phyloP scores from a whole-genome alignment of 306 rosid species.

The Coriaria nepalensis region DNA sequence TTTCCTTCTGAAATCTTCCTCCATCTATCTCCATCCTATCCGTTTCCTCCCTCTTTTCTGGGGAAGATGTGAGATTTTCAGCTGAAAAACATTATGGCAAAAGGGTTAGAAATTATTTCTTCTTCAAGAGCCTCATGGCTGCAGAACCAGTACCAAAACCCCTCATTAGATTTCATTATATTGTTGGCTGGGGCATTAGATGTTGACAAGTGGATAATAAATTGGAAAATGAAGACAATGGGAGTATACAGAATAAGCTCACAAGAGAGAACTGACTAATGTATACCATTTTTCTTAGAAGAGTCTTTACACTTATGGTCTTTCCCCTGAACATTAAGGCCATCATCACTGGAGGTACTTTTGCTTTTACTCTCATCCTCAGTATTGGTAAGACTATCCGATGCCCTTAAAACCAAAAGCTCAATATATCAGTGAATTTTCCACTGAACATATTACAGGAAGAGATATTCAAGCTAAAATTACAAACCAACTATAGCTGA shows the following conservation, averaged over 20 bases:
- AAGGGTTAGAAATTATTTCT: not conserved
- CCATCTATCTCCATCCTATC: constrained; percentile 24
- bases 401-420: constrained; percentile 33
- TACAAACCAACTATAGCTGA: not conserved
- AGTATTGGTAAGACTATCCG: constrained; percentile 38
- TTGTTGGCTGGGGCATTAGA: too few relatives aligned
- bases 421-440: constrained; percentile 8
- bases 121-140: too few relatives aligned
- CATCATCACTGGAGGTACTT: constrained; percentile 32
- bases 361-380: constrained; percentile 42
- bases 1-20: constrained; percentile 40
- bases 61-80: constrained; percentile 18
- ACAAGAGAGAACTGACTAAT: not conserved
- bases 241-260: not conserved
- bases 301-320: constrained; percentile 28
- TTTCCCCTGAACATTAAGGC: constrained; percentile 25
- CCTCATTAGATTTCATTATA: too few relatives aligned
- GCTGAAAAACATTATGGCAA: constrained; percentile 20
- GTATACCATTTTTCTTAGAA: constrained; percentile 37
- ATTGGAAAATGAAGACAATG: not conserved
- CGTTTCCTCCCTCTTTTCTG: constrained; percentile 32
- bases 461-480: not conserved
- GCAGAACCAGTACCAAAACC: too few relatives aligned
- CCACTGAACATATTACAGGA: not conserved
- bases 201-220: not conserved